Evolutionary conservation across 495 filamentous ascomycete species (phyloP).

Genomic region (Podospora appendiculata): DNA sequence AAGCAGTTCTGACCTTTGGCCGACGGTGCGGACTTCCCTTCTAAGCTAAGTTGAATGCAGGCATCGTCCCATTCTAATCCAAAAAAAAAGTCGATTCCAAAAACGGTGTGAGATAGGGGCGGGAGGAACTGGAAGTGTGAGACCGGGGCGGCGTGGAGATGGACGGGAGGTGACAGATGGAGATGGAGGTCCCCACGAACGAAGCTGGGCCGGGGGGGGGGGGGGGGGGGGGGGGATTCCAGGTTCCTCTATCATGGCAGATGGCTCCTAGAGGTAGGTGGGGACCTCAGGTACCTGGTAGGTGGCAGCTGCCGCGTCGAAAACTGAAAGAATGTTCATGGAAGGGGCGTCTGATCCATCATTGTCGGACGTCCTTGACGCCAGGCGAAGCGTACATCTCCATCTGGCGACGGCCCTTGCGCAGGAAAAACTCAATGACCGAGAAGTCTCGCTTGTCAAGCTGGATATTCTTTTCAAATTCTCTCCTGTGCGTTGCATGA

Average conservation of each 20-base stretch:
- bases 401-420: constrained; percentile 77
- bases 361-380: constrained; percentile 67
- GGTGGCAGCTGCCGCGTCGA: not conserved
- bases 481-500: constrained; percentile 40
- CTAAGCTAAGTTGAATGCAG: constrained; percentile 42
- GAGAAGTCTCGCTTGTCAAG: constrained; percentile 84
- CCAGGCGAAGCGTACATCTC: constrained; percentile 77
- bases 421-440: constrained; percentile 79
- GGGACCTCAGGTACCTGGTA: not conserved
- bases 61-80: constrained; percentile 36
- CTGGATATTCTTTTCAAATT: constrained; percentile 64
- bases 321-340: too few species aligned
- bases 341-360: too few species aligned
- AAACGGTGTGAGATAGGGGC: not conserved
- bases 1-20: constrained; percentile 25
- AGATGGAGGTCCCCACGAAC: not conserved
- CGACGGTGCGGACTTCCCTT: constrained; percentile 37
- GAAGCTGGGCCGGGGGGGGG: too few species aligned
- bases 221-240: too few species aligned
- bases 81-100: constrained; percentile 14
- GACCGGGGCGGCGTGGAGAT: not conserved
- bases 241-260: too few species aligned
- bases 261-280: too few species aligned
- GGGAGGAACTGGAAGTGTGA: too few species aligned
- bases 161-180: not conserved